A percentile compares a stretch with the other conserved stretches of the same genome.
Conservation (phyloP, 208 protist genomes). For the Tritrichomonas musculus region DNA sequence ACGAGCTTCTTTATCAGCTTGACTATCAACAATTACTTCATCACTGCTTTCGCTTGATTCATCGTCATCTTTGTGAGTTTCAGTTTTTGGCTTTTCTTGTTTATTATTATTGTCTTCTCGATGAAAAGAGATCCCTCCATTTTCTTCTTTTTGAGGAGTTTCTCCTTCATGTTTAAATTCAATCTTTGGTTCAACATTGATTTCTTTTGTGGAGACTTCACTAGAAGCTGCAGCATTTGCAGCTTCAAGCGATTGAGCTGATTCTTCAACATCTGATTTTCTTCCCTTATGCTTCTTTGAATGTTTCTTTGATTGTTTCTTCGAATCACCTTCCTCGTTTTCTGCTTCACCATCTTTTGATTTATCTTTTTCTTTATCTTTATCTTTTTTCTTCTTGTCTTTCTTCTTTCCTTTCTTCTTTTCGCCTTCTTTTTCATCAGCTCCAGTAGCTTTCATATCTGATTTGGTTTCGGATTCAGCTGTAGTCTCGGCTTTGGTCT, state of each 20-base stretch:
- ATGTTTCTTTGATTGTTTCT: not conserved
- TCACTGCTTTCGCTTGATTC: not conserved
- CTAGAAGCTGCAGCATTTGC: not conserved
- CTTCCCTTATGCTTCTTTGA: not conserved
- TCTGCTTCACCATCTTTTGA: not conserved
- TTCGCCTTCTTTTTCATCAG: not conserved
- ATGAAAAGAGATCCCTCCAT: not conserved
- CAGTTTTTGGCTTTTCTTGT: not conserved
- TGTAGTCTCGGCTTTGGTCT: too few species aligned
- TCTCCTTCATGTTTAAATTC: too few species aligned
- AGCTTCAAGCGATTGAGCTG: not conserved
- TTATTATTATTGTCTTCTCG: not conserved
- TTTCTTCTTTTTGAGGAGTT: not conserved
- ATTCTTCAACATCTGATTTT: slow-evolving; percentile 18
- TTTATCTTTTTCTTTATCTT: slow-evolving; percentile 30
- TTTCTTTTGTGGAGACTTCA: not conserved
- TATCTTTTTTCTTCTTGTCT: not conserved
- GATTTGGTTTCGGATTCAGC: too few species aligned
- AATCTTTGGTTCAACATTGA: not conserved
- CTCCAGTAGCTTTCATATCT: too few species aligned
- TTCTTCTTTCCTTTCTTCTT: not conserved
- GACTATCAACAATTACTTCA: not conserved
- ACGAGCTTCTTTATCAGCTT: not conserved
- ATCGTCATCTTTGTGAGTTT: not conserved
- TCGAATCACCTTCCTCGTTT: not conserved